phyloP scores from a whole-genome alignment of 768 basidiomycete species.

The Chalciporus pseudorubinellus region DNA sequence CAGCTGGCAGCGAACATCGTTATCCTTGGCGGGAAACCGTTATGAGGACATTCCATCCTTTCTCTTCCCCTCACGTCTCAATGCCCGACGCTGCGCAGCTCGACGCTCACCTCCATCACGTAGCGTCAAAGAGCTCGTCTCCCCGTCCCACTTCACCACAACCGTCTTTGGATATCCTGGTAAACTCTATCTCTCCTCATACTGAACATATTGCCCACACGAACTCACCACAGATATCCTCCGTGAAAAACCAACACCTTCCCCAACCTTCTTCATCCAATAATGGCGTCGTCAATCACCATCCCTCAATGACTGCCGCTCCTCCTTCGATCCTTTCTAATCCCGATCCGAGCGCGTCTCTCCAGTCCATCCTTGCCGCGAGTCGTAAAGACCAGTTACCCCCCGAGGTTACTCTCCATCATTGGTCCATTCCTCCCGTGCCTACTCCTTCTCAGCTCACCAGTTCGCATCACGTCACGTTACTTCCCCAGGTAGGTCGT shows the following conservation, averaged over 20 bases:
- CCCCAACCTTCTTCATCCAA: slow-evolving; percentile 19
- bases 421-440: slow-evolving; percentile 37
- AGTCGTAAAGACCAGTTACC: slow-evolving; percentile 32
- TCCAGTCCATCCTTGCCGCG: slow-evolving; percentile 38
- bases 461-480: slow-evolving; percentile 26
- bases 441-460: slow-evolving; percentile 30
- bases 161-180: slow-evolving; percentile 40
- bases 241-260: slow-evolving; percentile 22
- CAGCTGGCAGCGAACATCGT: slow-evolving; percentile 39
- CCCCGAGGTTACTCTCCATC: slow-evolving; percentile 32
- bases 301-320: slow-evolving; percentile 29
- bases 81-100: slow-evolving; percentile 40
- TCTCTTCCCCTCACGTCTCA: slow-evolving; percentile 40
- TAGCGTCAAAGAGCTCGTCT: slow-evolving; percentile 40
- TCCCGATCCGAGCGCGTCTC: slow-evolving; percentile 38
- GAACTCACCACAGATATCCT: slow-evolving; percentile 33
- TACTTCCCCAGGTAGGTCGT: slow-evolving; percentile 40
- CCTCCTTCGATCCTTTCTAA: slow-evolving; percentile 36
- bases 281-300: slow-evolving; percentile 30
- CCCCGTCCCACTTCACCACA: slow-evolving; percentile 46
- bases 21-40: slow-evolving; percentile 41
- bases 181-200: slow-evolving; percentile 29
- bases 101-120: slow-evolving; percentile 31
- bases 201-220: slow-evolving; percentile 32
- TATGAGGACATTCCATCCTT: slow-evolving; percentile 45